Evolutionary conservation across 2,329 filamentous ascomycete genomes (phyloP).

Genomic region (Cordyceps fumosorosea): DNA sequence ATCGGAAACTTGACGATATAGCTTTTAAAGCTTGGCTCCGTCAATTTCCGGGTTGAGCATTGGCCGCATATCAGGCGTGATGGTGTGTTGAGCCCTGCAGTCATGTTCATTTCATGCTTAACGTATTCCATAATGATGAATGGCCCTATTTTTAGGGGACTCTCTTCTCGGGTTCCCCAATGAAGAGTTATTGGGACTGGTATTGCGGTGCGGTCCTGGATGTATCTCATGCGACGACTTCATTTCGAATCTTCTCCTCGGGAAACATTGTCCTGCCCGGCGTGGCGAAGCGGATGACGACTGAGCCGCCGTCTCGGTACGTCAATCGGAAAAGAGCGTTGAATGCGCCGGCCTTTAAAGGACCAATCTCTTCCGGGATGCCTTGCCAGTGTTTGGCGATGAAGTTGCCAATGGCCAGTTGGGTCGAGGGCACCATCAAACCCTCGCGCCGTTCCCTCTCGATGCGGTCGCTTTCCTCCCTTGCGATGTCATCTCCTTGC

Average conservation of each 20-base stretch:
- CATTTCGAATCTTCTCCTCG: constrained; percentile 14
- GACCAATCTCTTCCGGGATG: not conserved
- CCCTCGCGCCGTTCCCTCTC: not conserved
- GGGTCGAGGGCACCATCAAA: not conserved
- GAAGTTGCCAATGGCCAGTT: not conserved
- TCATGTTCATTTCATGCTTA: not conserved
- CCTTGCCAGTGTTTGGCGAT: not conserved
- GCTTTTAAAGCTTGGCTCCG: constrained; percentile 5
- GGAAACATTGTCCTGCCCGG: constrained; percentile 14
- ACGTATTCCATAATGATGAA: constrained; percentile 17
- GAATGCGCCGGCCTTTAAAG: not conserved
- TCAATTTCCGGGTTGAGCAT: constrained; percentile 11
- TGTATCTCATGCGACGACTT: constrained; percentile 14
- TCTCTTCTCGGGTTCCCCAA: constrained; percentile 15
- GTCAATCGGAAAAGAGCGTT: not conserved
- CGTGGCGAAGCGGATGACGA: constrained; percentile 12
- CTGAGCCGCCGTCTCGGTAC: not conserved
- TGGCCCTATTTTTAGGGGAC: constrained; percentile 13
- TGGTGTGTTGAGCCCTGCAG: constrained; percentile 12
- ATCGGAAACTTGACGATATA: constrained; percentile 10
- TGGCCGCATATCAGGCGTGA: not conserved
- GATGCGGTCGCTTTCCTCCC: constrained; percentile 6
- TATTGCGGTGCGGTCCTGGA: constrained; percentile 14
- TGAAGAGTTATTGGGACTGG: constrained; percentile 15
- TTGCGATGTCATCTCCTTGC: not conserved